Percentiles rank a stretch among this genome's conserved stretches.
These are phyloP conservation scores for Diaporthe sp. DNA, from an alignment of 2,329 filamentous ascomycete species.

Conservation along the genomic window DNA sequence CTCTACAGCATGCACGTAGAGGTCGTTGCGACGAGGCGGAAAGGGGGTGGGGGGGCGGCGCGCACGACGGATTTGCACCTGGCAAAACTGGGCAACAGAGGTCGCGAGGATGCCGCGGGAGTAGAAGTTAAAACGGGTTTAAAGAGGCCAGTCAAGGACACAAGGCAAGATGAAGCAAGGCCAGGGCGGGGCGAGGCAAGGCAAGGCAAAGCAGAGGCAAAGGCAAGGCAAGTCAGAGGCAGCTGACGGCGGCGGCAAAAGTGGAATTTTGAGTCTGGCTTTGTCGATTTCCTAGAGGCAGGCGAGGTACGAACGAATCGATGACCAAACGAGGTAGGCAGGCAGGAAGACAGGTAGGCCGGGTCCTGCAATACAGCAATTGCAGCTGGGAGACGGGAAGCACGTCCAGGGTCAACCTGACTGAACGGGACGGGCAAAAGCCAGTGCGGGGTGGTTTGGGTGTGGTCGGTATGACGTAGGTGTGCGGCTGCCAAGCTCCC, in stretches of 20 bases:
- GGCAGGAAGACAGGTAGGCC: not conserved
- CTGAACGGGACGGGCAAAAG: constrained; percentile 12
- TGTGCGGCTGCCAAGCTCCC: constrained; percentile 4
- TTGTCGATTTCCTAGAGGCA: constrained; percentile 5
- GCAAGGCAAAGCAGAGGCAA: not conserved
- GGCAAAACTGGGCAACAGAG: constrained; percentile 24
- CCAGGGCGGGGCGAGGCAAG: not conserved
- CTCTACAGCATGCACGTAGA: constrained; percentile 22
- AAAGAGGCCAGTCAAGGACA: constrained; percentile 12
- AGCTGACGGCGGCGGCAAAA: constrained; percentile 11
- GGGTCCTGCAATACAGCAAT: constrained; percentile 19
- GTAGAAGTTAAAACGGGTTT: not conserved
- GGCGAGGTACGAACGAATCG: constrained; percentile 19
- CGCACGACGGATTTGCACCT: constrained; percentile 19
- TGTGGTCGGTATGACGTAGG: constrained; percentile 26
- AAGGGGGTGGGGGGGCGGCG: not conserved
- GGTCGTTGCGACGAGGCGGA: constrained; percentile 5
- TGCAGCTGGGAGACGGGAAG: constrained; percentile 9
- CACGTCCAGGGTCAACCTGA: constrained; percentile 17
- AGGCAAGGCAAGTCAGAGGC: not conserved
- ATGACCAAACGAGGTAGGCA: not conserved
- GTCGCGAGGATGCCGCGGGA: not conserved
- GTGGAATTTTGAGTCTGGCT: constrained; percentile 14
- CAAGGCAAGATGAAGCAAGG: constrained; percentile 7
- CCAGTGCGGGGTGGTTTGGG: constrained; percentile 10